These are phyloP conservation scores for Komagataella pastoris DNA, from an alignment of 805 yeast species.

Conservation along the genomic window DNA sequence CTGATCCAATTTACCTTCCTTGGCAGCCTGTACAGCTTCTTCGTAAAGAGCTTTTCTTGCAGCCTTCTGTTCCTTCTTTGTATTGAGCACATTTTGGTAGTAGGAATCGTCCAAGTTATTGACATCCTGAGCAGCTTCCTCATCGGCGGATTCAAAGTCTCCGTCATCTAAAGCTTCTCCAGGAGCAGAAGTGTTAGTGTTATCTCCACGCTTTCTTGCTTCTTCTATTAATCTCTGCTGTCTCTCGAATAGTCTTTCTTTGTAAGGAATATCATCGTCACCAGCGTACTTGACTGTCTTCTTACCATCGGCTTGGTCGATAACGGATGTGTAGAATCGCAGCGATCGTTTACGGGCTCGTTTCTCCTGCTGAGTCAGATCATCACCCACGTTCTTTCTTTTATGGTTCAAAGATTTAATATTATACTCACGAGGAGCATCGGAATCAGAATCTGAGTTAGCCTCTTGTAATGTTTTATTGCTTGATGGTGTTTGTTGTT, in stretches of 20 bases:
- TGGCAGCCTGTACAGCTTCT: conserved; percentile 64
- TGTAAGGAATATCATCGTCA: conserved; percentile 85
- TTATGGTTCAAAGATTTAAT: conserved; percentile 24
- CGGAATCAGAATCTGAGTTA: conserved; percentile 32
- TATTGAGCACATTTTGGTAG: conserved; percentile 39
- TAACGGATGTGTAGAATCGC: conserved; percentile 93
- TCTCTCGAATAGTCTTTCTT: conserved; percentile 81
- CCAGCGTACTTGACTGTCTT: conserved; percentile 53
- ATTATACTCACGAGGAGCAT: conserved; percentile 4
- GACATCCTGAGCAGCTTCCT: conserved; percentile 23
- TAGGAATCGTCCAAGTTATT: conserved; percentile 42
- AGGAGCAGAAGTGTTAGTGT: conserved; percentile 21
- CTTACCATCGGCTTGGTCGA: conserved; percentile 70
- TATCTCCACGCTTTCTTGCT: conserved; percentile 76
- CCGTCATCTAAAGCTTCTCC: conserved; percentile 44
- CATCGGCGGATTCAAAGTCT: conserved; percentile 36
- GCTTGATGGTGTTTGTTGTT: conserved; percentile 2
- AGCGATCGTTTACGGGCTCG: conserved; percentile 65
- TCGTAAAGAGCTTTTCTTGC: conserved; percentile 52
- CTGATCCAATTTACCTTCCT: conserved; percentile 73
- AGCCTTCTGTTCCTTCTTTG: conserved; percentile 33
- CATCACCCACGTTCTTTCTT: conserved; percentile 59
- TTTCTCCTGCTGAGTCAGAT: conserved; percentile 80
- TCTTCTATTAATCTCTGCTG: conserved; percentile 79
- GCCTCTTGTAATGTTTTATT: conserved; percentile 7